Evolutionary conservation across 108 stramenopile species (phyloP).

Genomic region (Pseudonitzschia multiseries): DNA sequence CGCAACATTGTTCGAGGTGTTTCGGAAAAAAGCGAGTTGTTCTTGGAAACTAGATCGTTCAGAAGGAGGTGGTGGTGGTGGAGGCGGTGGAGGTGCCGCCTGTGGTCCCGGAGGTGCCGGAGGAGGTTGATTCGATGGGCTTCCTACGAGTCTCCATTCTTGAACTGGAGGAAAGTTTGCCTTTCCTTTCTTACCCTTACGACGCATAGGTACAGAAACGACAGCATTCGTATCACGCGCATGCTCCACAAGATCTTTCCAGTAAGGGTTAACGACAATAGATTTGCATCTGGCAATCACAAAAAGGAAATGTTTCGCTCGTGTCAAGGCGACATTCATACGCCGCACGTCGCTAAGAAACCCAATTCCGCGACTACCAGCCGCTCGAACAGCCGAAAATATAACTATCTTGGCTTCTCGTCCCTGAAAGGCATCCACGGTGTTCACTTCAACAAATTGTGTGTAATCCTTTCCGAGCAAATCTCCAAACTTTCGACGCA

Average conservation of each 20-base stretch:
- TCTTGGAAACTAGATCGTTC: conserved; percentile 1
- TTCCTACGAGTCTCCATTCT: conserved; percentile 32
- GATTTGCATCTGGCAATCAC: conserved; percentile 78
- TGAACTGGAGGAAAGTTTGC: conserved; percentile 23
- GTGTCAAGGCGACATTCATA: conserved; percentile 98
- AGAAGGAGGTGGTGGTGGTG: neutral
- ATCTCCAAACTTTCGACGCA: conserved; percentile 59
- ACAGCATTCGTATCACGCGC: conserved; percentile 66
- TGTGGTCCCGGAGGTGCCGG: neutral
- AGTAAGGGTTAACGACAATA: conserved; percentile 85
- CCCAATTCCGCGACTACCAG: conserved; percentile 90
- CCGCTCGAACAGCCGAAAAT: conserved; percentile 89
- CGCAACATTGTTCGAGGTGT: neutral
- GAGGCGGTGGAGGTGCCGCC: neutral
- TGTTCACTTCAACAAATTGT: conserved; percentile 79
- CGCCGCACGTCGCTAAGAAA: conserved; percentile 96
- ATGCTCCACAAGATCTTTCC: conserved; percentile 80
- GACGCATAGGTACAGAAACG: conserved; percentile 46
- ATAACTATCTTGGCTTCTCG: conserved; percentile 93
- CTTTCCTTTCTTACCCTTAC: conserved; percentile 6
- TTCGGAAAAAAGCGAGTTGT: neutral
- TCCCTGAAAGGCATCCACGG: conserved; percentile 96
- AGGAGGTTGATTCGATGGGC: neutral
- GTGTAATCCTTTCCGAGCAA: conserved; percentile 47
- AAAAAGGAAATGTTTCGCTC: conserved; percentile 89